These are phyloP conservation scores for Neofusicoccum sp. DNA, from an alignment of 2,329 filamentous ascomycete species.

Conservation along the genomic window DNA sequence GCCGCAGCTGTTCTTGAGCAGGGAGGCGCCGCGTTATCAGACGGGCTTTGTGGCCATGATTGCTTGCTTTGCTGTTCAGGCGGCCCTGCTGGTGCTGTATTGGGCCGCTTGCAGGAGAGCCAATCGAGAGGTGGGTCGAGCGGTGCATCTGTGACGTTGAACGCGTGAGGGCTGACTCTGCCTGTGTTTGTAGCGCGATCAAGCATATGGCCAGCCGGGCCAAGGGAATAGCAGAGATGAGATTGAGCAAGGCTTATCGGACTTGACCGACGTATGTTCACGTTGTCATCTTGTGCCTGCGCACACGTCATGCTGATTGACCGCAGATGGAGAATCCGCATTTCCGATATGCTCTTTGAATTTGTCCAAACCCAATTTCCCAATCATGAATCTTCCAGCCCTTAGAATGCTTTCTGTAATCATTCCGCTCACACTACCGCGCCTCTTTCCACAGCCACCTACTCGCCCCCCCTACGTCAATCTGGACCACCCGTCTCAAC, in stretches of 20 bases:
- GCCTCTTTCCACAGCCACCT: too few relatives aligned
- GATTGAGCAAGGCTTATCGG: slow-evolving; percentile 1
- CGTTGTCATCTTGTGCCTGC: neutral
- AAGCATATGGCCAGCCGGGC: neutral
- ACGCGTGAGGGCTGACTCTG: neutral
- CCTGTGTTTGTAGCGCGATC: neutral
- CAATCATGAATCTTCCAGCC: too few relatives aligned
- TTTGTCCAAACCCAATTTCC: too few relatives aligned
- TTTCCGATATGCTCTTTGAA: neutral
- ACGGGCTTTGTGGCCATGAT: slow-evolving; percentile 1
- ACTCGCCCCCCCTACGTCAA: too few relatives aligned
- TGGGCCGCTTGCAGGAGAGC: slow-evolving; percentile 19
- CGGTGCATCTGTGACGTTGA: neutral
- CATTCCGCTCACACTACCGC: too few relatives aligned
- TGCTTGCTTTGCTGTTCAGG: slow-evolving; percentile 17
- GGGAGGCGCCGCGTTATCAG: slow-evolving; percentile 9
- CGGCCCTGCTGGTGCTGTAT: slow-evolving; percentile 2
- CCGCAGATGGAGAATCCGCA: neutral
- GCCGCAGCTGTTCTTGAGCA: slow-evolving; percentile 12
- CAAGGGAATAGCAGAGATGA: neutral
- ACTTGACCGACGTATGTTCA: neutral
- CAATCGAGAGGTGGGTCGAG: neutral
- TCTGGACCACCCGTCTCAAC: too few relatives aligned
- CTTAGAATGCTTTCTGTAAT: too few relatives aligned
- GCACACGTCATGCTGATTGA: neutral